Evolutionary conservation across 345 rosid genomes (phyloP).

Genomic region (Psidium guajava): DNA sequence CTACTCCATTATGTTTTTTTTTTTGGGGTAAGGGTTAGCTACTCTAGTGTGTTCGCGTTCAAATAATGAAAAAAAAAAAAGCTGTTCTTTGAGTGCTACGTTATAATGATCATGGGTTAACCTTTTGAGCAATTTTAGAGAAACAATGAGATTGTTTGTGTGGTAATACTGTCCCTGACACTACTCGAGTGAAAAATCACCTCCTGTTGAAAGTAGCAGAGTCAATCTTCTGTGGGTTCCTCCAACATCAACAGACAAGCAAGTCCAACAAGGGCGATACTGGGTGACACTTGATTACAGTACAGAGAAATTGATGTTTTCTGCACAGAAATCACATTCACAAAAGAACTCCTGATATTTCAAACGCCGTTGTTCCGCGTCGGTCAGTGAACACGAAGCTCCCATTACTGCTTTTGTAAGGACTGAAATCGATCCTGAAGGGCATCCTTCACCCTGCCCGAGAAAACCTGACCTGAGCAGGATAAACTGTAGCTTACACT

Average conservation of each 20-base stretch:
- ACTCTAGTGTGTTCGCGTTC: not conserved
- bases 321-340: conserved; percentile 23
- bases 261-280: no score
- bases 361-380: conserved; percentile 33
- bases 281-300: not conserved
- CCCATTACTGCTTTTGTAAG: conserved; percentile 20
- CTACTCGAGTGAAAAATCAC: no score
- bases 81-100: not conserved
- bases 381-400: conserved; percentile 30
- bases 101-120: not conserved
- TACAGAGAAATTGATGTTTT: not conserved
- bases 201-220: no score
- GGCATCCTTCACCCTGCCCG: conserved; percentile 21
- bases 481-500: conserved; percentile 23
- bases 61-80: not conserved
- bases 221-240: no score
- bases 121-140: not conserved
- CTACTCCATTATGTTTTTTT: not conserved
- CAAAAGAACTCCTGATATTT: conserved; percentile 27
- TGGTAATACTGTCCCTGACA: no score
- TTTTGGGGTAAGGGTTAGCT: not conserved
- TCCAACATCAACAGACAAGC: no score
- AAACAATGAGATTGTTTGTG: not conserved
- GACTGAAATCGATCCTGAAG: conserved; percentile 26
- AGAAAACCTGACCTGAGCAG: conserved; percentile 21